Conservation (phyloP, 768 basidiomycete genomes). For the Lanmaoa rubissima region DNA sequence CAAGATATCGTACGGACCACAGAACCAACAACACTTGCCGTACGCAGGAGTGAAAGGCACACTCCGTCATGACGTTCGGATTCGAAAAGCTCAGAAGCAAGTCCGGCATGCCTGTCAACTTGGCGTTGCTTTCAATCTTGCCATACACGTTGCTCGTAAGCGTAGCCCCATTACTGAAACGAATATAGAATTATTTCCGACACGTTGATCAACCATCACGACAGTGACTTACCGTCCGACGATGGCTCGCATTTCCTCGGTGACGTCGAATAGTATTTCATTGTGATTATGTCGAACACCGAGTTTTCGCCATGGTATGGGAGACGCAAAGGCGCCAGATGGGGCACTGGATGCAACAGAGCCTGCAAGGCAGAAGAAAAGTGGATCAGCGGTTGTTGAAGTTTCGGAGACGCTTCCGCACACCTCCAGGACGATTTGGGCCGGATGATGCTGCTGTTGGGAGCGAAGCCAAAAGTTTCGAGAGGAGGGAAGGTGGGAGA, state of each 20-base stretch:
- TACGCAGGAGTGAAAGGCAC: slow-evolving; percentile 91
- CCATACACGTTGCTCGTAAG: slow-evolving; percentile 72
- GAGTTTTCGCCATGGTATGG: slow-evolving; percentile 91
- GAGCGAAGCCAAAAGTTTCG: slow-evolving; percentile 55
- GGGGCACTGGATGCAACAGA: slow-evolving; percentile 37
- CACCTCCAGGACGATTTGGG: slow-evolving; percentile 31
- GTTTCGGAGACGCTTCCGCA: background rate
- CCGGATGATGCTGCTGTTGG: slow-evolving; percentile 26
- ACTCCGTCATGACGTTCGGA: slow-evolving; percentile 68
- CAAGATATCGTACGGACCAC: slow-evolving; percentile 1
- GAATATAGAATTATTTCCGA: background rate
- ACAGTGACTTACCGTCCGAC: slow-evolving; percentile 26
- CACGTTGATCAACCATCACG: background rate
- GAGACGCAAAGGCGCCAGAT: slow-evolving; percentile 70
- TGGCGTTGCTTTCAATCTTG: slow-evolving; percentile 71
- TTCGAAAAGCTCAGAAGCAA: slow-evolving; percentile 75
- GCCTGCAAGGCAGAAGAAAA: slow-evolving; percentile 6
- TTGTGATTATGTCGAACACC: slow-evolving; percentile 82
- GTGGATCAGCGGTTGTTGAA: background rate
- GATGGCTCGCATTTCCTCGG: slow-evolving; percentile 69
- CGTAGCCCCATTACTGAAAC: slow-evolving; percentile 60
- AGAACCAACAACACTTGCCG: slow-evolving; percentile 48
- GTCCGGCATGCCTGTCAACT: slow-evolving; percentile 92
- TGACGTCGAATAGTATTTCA: slow-evolving; percentile 91
- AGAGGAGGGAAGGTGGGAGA: slow-evolving; percentile 82